Percentiles rank a stretch among this genome's conserved stretches.
phyloP scores from a whole-genome alignment of 2,329 filamentous ascomycete genomes.

The Cryphonectria carpinicola region DNA sequence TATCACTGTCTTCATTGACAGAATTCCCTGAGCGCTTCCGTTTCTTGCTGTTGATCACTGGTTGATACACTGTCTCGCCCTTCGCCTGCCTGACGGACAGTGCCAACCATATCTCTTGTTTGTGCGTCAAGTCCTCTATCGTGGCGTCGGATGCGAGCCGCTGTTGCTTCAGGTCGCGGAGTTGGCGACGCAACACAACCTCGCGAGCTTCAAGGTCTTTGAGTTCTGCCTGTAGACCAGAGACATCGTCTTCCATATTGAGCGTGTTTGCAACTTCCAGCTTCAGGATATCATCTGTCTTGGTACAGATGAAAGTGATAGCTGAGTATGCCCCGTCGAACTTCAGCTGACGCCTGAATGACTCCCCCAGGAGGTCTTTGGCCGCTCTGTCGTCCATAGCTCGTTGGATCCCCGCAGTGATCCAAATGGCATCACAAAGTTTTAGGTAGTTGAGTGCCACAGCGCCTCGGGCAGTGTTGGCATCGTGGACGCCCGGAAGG shows the following conservation, averaged over 20 bases:
- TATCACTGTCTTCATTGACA: neutral
- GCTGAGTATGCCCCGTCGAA: constrained; percentile 58
- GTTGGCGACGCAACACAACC: constrained; percentile 30
- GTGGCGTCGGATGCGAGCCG: neutral
- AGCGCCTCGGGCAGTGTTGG: constrained; percentile 61
- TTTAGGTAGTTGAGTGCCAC: constrained; percentile 64
- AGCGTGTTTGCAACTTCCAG: constrained; percentile 43
- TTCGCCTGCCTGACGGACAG: neutral
- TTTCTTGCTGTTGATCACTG: constrained; percentile 5
- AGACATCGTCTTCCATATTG: constrained; percentile 1
- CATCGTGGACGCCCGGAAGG: constrained; percentile 62
- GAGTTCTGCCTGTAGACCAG: neutral
- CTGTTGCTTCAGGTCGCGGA: constrained; percentile 22
- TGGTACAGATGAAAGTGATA: constrained; percentile 65
- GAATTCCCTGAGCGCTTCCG: constrained; percentile 9
- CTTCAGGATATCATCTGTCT: constrained; percentile 61
- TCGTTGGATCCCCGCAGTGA: constrained; percentile 64
- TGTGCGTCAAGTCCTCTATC: neutral
- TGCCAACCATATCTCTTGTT: neutral
- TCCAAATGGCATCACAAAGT: constrained; percentile 62
- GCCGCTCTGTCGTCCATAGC: constrained; percentile 64
- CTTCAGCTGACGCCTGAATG: constrained; percentile 62
- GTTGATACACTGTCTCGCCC: constrained; percentile 4
- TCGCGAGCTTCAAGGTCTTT: constrained; percentile 29
- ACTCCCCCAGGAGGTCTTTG: constrained; percentile 57